These are phyloP conservation scores for Kitagawia praeruptora DNA, from an alignment of 129 eudicot genomes.

Conservation along the genomic window DNA sequence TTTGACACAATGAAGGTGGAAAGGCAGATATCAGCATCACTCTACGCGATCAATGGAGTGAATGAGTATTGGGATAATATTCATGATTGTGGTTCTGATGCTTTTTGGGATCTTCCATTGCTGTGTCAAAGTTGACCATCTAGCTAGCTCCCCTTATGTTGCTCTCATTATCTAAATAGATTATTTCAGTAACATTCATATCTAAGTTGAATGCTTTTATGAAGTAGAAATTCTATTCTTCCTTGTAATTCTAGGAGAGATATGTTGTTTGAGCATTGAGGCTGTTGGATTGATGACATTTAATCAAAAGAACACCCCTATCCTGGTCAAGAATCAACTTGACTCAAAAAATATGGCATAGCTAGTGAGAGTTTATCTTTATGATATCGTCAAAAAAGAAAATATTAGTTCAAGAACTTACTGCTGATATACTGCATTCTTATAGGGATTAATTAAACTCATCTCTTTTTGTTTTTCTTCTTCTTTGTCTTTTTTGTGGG, in stretches of 20 bases:
- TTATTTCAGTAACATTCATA: background rate
- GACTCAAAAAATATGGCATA: background rate
- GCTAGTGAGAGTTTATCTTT: too few species aligned
- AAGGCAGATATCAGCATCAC: slow-evolving; percentile 78
- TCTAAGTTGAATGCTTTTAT: background rate
- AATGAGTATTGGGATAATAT: slow-evolving; percentile 62
- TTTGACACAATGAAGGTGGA: slow-evolving; percentile 74
- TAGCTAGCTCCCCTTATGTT: background rate
- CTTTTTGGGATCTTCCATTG: slow-evolving; percentile 65
- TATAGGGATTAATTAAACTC: too few species aligned
- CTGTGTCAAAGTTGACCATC: slow-evolving; percentile 39
- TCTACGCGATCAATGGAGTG: slow-evolving; percentile 73
- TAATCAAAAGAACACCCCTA: background rate
- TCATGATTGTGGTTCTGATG: slow-evolving; percentile 33
- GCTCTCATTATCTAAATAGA: background rate
- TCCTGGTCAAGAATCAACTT: background rate
- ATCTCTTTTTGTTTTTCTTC: too few species aligned
- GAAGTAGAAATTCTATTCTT: background rate
- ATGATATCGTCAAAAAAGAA: too few species aligned
- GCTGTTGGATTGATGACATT: background rate
- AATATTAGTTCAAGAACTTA: too few species aligned
- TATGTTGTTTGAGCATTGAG: background rate
- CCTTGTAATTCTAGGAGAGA: background rate
- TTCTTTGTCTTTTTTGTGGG: too few species aligned
- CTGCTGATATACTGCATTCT: too few species aligned